These are phyloP conservation scores for Miamiensis avidus DNA, from an alignment of 169 alveolate species.

Conservation along the genomic window DNA sequence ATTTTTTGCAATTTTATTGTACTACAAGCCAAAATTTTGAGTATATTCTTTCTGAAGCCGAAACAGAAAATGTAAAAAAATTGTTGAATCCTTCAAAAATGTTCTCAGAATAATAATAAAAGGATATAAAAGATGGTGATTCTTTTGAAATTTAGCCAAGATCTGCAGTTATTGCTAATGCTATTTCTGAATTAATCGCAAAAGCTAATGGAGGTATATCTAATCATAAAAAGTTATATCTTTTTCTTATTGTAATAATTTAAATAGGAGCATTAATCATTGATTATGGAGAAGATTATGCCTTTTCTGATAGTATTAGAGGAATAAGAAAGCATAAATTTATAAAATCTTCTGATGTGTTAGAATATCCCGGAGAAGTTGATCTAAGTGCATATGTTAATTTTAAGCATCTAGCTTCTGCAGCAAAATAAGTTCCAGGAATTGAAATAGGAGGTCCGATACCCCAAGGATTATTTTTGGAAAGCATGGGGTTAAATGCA, in stretches of 20 bases:
- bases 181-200: constrained; percentile 35
- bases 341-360: constrained; percentile 44
- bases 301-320: constrained; percentile 67
- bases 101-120: constrained; percentile 49
- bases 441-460: constrained; percentile 51
- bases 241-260: constrained; percentile 5
- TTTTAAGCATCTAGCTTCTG: constrained; percentile 56
- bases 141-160: constrained; percentile 64
- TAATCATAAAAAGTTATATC: not conserved
- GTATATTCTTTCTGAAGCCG: constrained; percentile 30
- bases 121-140: constrained; percentile 64
- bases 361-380: constrained; percentile 70
- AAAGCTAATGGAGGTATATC: constrained; percentile 31
- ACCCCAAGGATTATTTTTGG: constrained; percentile 69
- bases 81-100: constrained; percentile 66
- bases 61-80: constrained; percentile 54
- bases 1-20: not conserved
- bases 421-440: constrained; percentile 45
- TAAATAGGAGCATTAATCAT: constrained; percentile 47
- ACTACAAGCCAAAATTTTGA: constrained; percentile 26
- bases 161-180: constrained; percentile 29
- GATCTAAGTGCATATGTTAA: constrained; percentile 81
- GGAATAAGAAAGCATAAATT: constrained; percentile 73
- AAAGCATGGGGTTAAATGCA: constrained; percentile 72
- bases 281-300: constrained; percentile 80